These are phyloP conservation scores for Dichomitus squalens DNA, from an alignment of 1,284 basidiomycete genomes.

Conservation along the genomic window DNA sequence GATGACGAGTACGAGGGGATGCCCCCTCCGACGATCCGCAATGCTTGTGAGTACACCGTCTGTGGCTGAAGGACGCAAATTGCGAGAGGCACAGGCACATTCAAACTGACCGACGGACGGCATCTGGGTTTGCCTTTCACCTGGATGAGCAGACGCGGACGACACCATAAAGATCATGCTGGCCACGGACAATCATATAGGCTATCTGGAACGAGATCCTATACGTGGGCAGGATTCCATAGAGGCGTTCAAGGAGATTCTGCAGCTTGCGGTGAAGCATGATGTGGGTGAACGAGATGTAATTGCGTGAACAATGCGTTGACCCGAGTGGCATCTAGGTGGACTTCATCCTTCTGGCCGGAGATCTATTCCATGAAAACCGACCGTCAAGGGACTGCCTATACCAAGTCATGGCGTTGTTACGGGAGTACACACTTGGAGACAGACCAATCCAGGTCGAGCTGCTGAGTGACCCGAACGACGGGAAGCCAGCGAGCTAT, in stretches of 20 bases:
- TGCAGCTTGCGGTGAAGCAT: conserved; percentile 87
- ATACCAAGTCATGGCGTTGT: conserved; percentile 85
- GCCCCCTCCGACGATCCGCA: conserved; percentile 34
- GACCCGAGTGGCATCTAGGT: conserved; percentile 53
- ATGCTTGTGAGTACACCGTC: conserved; percentile 37
- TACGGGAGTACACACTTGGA: conserved; percentile 90
- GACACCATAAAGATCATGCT: conserved; percentile 84
- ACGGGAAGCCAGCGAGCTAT: conserved; percentile 84
- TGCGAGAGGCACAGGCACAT: background rate
- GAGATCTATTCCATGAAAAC: conserved; percentile 98
- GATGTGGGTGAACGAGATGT: conserved; percentile 56
- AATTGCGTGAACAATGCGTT: background rate
- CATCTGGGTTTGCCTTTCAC: background rate
- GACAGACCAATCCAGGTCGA: conserved; percentile 89
- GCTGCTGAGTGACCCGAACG: conserved; percentile 89
- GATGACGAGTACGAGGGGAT: conserved; percentile 14
- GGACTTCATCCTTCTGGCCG: conserved; percentile 92
- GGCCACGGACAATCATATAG: conserved; percentile 95
- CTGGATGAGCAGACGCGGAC: conserved; percentile 47
- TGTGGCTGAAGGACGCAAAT: no score
- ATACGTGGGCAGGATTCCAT: conserved; percentile 94
- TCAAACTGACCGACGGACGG: background rate
- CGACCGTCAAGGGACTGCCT: conserved; percentile 89
- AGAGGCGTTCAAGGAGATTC: conserved; percentile 92
- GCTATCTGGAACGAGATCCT: conserved; percentile 94